Base-by-base conservation (phyloP, 345 rosid genomes). In the Nasturtium officinale region DNA sequence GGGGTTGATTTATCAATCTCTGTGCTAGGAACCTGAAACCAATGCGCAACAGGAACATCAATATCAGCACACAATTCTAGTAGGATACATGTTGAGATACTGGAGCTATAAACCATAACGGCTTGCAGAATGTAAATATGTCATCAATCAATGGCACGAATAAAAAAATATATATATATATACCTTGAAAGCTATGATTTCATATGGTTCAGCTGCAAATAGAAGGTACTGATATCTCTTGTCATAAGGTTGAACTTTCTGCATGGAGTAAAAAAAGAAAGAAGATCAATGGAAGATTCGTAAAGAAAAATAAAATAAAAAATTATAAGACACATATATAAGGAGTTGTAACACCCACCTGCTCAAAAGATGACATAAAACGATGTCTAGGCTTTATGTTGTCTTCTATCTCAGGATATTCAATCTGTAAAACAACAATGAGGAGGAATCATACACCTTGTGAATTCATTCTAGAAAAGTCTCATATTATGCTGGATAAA, bases 371-470 rank as follows among this genome's bases (percentile, higher is more conserved):
- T 33, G 99, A 95, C 99, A 95, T 95, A 76, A 95, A 92, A 55
- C 98, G 88, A 63, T 90, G 97, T 68, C 93, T 86, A 11, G 98
- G 99, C 83, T 83, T 95, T 35, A 85, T 29, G 66, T 85, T 84
- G 73, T 91, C 99, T 77, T 90, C 99, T 75, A 95, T 95, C 79
- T 95, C 99, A 52, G 98, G 99, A 86, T 95, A 91, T 60, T 95
- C 99, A 70, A 95, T 95, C 97, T 94, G 80, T 58, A 59, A 35
- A 53, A 28, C 50, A 52, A 32, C 38, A 18, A 9, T 35, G 10
- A 21, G 2, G 6, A 21, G 7, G 0, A 9, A 13, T 15, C 13
- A 25, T 0, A 43, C 20, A 37, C 53, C 26, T 40, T 29, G 5
- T 46, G 26, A 47, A 35, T 45, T 16, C 32, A 70, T 21, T 54